Conservation (phyloP, 768 basidiomycete species). For the Roridomyces roridus region DNA sequence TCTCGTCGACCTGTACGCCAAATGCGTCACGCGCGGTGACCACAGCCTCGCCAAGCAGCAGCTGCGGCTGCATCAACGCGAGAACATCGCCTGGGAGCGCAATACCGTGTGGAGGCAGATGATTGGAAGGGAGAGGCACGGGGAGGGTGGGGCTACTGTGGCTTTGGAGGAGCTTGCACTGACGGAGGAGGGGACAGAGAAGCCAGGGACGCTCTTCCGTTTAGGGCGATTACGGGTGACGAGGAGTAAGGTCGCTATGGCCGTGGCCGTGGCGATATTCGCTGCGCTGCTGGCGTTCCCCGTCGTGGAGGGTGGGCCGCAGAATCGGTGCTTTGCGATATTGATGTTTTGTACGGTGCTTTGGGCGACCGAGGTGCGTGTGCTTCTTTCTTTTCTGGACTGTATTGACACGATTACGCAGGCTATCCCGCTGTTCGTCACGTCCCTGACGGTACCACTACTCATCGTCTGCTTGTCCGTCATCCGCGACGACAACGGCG, state of each 20-base stretch:
- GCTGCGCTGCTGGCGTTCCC: constrained; percentile 63
- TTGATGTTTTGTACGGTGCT: constrained; percentile 89
- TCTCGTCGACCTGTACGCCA: constrained; percentile 79
- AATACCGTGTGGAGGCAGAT: constrained; percentile 98
- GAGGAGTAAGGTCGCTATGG: constrained; percentile 61
- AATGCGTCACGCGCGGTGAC: constrained; percentile 84
- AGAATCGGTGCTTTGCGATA: constrained; percentile 91
- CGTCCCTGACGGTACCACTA: constrained; percentile 87
- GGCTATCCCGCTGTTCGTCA: constrained; percentile 98
- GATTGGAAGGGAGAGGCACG: constrained; percentile 83
- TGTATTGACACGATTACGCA: constrained; percentile 36
- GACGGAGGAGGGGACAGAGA: too few species aligned
- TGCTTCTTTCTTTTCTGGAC: not conserved
- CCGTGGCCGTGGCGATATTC: constrained; percentile 65
- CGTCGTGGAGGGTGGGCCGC: constrained; percentile 66
- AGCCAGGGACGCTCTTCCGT: constrained; percentile 57
- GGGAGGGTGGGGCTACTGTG: constrained; percentile 56
- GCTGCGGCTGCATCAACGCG: constrained; percentile 84
- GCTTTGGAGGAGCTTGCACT: too few species aligned
- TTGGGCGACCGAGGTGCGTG: constrained; percentile 93
- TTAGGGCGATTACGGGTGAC: constrained; percentile 70
- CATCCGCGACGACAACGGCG: constrained; percentile 64
- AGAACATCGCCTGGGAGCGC: constrained; percentile 96
- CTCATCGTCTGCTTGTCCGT: constrained; percentile 87
- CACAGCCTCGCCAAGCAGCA: constrained; percentile 73